phyloP scores from a whole-genome alignment of 2,329 filamentous ascomycete genomes.

The Ceratocystis huliohia region DNA sequence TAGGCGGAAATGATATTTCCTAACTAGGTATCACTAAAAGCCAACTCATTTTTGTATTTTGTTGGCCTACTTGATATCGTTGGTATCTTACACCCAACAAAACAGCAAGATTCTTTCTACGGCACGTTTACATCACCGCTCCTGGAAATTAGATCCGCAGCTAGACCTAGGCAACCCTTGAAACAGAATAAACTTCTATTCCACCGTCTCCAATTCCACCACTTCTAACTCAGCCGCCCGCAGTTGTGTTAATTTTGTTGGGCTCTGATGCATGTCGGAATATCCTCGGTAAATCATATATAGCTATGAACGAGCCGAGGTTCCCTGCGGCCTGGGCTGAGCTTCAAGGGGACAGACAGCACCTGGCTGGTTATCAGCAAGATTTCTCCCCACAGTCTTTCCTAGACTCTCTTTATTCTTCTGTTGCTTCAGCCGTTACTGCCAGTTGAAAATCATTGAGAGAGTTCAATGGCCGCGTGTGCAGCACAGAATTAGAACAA shows the following conservation, averaged over 20 bases:
- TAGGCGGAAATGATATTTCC: background rate
- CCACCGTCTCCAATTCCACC: background rate
- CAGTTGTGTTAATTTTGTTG: background rate
- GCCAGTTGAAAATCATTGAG: background rate
- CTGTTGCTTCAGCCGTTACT: background rate
- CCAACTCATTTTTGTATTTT: background rate
- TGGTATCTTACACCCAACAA: background rate
- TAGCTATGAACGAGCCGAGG: background rate
- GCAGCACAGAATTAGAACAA: background rate
- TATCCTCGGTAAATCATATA: background rate
- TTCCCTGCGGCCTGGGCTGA: background rate
- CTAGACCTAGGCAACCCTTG: too few species aligned
- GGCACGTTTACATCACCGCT: too few species aligned
- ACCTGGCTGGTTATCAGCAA: background rate
- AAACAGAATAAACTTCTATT: background rate
- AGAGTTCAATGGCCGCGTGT: background rate
- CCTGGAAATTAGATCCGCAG: too few species aligned
- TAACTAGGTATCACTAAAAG: background rate
- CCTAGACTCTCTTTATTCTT: background rate
- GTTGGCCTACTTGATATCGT: background rate
- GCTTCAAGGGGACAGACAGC: background rate
- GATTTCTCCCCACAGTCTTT: background rate
- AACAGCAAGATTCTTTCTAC: background rate
- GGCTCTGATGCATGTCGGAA: background rate
- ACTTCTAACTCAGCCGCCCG: background rate